phyloP scores from a whole-genome alignment of 78 protist genomes.

The Paulinella micropora region DNA sequence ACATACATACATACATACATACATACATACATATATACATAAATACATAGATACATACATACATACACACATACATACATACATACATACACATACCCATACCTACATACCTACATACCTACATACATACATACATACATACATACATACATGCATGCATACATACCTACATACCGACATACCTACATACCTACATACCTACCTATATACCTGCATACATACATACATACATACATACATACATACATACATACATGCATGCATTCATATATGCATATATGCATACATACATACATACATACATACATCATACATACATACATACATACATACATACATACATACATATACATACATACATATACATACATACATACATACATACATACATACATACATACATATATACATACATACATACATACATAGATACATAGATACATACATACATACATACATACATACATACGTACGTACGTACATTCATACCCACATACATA shows the following conservation, averaged over 20 bases:
- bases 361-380: not conserved
- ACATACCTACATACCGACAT: not conserved
- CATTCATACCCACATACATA: no score
- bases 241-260: not conserved
- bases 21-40: not conserved
- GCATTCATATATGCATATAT: not conserved
- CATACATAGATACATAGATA: not conserved
- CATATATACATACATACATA: not conserved
- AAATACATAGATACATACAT: not conserved
- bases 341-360: not conserved
- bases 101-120: not conserved
- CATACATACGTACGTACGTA: no score
- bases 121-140: not conserved
- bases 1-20: not conserved
- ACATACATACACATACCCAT: not conserved
- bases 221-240: not conserved
- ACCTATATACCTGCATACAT: not conserved
- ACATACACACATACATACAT: not conserved
- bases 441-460: not conserved
- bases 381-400: not conserved
- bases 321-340: not conserved
- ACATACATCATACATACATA: not conserved
- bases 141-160: not conserved
- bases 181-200: not conserved
- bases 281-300: not conserved